Evolutionary conservation across 257 asterid genomes (phyloP), one percentile per base, ranked within the genome.

Genomic region (Solanum arcanum): DNA sequence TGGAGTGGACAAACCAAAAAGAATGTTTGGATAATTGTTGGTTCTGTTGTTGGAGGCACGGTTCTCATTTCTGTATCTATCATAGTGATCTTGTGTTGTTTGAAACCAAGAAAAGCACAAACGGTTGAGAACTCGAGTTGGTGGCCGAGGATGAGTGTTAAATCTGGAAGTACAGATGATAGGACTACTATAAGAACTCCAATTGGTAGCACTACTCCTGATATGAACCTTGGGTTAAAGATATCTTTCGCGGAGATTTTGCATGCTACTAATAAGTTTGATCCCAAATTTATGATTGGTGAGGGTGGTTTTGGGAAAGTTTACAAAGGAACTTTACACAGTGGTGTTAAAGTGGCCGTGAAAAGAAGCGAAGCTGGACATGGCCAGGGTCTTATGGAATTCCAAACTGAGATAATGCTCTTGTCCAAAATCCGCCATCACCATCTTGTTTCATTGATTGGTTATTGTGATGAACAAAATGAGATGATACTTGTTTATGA

Each of bases 291-390:
- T 87, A 81, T 91, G 75, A 90, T 94, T 10, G 97, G 97, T 13
- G 88, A 90, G 37, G 97, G 97, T 21, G 97, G 97, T 12, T 94
- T 94, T 46, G 97, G 97, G 77, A 92, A 91, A 80, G 97, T 94
- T 49, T 94, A 94, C 87, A 90, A 90, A 66, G 97, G 95, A 42
- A 86, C 31, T 35, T 78, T 92, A 20, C 88, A 89, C 39, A 88
- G 89, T n/a, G 94, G 94, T 11, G 89, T 86, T 3, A 93, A 90
- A 86, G 92, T 94, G 25, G 98, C 98, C 2, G 91, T 94, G 7
- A 94, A 94, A 80, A 88, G 98, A 89, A 89, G 96, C n/a, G 92
- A 92, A 81, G 91, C 92, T 0, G 94, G 94, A 46, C 82, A 86
- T 31, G 90, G 90, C 0, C 98, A 93, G 83, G 98, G 98, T 52